Percentiles rank a stretch among this genome's conserved stretches.
Evolutionary conservation across 371 early-diverging fungal species (phyloP).

Genomic region (Lichtheimia ramosa): DNA sequence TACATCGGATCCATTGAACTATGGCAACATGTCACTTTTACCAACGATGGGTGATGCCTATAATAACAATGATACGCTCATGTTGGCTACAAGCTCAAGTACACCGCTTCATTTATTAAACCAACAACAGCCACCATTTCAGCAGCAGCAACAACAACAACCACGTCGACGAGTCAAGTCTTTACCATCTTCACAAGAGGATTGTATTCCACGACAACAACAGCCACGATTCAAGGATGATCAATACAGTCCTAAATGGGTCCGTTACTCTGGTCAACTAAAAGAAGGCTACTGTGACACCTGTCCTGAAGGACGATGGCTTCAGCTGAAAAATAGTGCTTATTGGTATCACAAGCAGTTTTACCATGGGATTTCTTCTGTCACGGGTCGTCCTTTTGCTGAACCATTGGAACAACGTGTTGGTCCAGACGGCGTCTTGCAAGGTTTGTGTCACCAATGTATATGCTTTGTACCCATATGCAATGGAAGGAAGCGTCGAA

Average conservation of each 20-base stretch:
- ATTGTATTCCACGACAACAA: constrained; percentile 56
- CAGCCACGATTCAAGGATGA: constrained; percentile 72
- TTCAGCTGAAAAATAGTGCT: constrained; percentile 91
- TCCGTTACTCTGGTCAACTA: constrained; percentile 72
- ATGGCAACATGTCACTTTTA: neutral
- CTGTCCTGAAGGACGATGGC: constrained; percentile 79
- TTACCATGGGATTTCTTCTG: constrained; percentile 79
- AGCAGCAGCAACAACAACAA: neutral
- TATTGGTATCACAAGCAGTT: constrained; percentile 92
- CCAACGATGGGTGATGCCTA: neutral
- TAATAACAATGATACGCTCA: neutral
- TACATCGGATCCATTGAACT: neutral
- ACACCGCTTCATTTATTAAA: neutral
- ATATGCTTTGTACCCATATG: constrained; percentile 72
- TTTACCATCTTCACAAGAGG: neutral
- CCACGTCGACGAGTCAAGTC: neutral
- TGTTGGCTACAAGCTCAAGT: neutral
- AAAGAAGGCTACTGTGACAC: constrained; percentile 90
- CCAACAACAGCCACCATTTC: neutral
- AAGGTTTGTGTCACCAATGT: constrained; percentile 84
- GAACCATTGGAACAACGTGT: constrained; percentile 65
- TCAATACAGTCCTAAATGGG: constrained; percentile 87
- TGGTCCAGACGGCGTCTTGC: constrained; percentile 52
- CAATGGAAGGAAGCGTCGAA: constrained; percentile 60
- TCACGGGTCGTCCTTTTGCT: constrained; percentile 73